These are phyloP conservation scores for Globisporangium cystogenes DNA, from an alignment of 352 stramenopile species.

Conservation along the genomic window DNA sequence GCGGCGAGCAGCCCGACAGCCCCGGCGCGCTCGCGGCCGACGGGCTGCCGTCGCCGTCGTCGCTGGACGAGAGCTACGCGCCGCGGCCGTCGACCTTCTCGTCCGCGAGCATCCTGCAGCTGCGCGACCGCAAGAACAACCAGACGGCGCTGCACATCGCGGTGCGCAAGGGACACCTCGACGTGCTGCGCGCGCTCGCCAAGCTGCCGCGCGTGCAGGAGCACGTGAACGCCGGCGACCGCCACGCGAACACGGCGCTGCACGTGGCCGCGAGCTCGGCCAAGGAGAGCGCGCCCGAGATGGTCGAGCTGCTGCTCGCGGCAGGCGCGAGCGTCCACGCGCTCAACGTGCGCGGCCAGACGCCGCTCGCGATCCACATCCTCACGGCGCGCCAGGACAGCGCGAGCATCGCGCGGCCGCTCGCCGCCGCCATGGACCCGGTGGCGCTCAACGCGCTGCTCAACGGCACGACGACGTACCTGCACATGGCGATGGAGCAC, in stretches of 20 bases:
- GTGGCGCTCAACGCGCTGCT: slow-evolving; percentile 56
- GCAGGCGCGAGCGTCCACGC: slow-evolving; percentile 54
- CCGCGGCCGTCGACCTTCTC: slow-evolving; percentile 18
- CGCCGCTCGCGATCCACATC: slow-evolving; percentile 80
- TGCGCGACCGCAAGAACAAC: slow-evolving; percentile 80
- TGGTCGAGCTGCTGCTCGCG: slow-evolving; percentile 67
- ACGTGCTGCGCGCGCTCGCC: slow-evolving; percentile 71
- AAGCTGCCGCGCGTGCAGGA: slow-evolving; percentile 68
- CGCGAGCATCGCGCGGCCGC: slow-evolving; percentile 42
- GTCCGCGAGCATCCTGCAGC: slow-evolving; percentile 60
- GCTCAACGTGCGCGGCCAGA: slow-evolving; percentile 79
- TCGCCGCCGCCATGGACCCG: slow-evolving; percentile 27
- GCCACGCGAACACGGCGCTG: slow-evolving; percentile 75
- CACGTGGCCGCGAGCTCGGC: slow-evolving; percentile 73
- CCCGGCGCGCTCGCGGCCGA: slow-evolving; percentile 1
- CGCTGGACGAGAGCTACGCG: slow-evolving; percentile 31
- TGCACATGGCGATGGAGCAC: slow-evolving; percentile 78
- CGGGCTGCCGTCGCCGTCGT: slow-evolving; percentile 15
- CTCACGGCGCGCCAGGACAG: slow-evolving; percentile 64
- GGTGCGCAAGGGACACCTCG: slow-evolving; percentile 76
- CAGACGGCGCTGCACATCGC: slow-evolving; percentile 83
- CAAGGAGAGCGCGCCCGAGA: slow-evolving; percentile 44
- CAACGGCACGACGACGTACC: slow-evolving; percentile 67
- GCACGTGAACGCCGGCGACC: slow-evolving; percentile 71
- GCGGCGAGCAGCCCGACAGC: slow-evolving; percentile 12